These are phyloP conservation scores for Pterula multifida DNA, from an alignment of 1,284 basidiomycete genomes.

Conservation along the genomic window DNA sequence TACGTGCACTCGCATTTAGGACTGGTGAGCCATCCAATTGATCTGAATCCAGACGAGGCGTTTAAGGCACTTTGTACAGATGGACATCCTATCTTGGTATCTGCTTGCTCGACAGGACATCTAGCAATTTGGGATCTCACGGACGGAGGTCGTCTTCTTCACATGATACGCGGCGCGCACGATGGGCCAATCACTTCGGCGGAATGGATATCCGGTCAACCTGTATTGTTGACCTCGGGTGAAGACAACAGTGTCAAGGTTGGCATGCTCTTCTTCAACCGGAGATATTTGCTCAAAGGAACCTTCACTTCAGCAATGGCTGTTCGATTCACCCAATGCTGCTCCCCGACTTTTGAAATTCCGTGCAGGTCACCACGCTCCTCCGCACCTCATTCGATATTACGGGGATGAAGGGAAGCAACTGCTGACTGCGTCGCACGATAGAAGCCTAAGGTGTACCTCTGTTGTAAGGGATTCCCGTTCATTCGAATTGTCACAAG, in stretches of 20 bases:
- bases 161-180: constrained; percentile 79
- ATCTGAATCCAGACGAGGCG: too few species aligned
- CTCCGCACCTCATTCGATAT: constrained; percentile 87
- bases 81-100: constrained; percentile 78
- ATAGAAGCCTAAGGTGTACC: constrained; percentile 82
- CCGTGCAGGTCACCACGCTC: constrained; percentile 84
- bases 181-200: constrained; percentile 71
- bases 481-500: constrained; percentile 92
- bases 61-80: constrained; percentile 39
- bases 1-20: constrained; percentile 75
- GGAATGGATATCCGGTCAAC: constrained; percentile 87
- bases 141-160: constrained; percentile 68
- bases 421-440: constrained; percentile 77
- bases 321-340: constrained; percentile 85
- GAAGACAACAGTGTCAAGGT: constrained; percentile 93
- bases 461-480: constrained; percentile 90
- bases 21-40: constrained; percentile 68
- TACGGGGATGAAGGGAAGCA: constrained; percentile 97
- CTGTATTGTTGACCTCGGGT: constrained; percentile 76
- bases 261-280: constrained; percentile 7
- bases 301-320: constrained; percentile 71
- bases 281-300: constrained; percentile 1
- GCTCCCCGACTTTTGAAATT: constrained; percentile 84
- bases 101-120: constrained; percentile 77
- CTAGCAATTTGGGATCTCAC: constrained; percentile 89